A percentile compares a stretch with the other conserved stretches of the same genome.
Evolutionary conservation across 2,329 filamentous ascomycete genomes (phyloP).

Genomic region (Alternaria atra): DNA sequence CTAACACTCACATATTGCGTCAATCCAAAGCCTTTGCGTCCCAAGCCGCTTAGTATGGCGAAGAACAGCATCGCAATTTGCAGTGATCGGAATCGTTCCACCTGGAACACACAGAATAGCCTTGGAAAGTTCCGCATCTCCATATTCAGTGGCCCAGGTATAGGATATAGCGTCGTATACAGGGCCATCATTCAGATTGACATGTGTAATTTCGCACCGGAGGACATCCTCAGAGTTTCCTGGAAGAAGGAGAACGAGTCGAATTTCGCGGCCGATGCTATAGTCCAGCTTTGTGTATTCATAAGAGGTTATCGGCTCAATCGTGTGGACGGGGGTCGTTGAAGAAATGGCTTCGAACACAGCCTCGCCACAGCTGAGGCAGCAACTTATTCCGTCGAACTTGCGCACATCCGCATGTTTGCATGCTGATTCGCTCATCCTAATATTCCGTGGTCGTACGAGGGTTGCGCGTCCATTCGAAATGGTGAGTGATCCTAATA

Average conservation of each 20-base stretch:
- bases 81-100: constrained; percentile 15
- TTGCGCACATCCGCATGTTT: constrained; percentile 21
- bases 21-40: constrained; percentile 24
- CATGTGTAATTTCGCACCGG: constrained; percentile 14
- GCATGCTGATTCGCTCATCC: constrained; percentile 4
- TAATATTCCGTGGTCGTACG: neutral
- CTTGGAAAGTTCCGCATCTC: constrained; percentile 1
- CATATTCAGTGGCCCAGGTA: constrained; percentile 17
- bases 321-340: neutral
- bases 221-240: neutral
- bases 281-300: constrained; percentile 17
- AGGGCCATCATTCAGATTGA: constrained; percentile 14
- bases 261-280: constrained; percentile 12
- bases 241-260: constrained; percentile 5
- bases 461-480: no score
- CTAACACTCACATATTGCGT: constrained; percentile 20
- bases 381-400: constrained; percentile 24
- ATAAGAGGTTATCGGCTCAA: neutral
- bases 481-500: neutral
- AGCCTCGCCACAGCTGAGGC: constrained; percentile 22
- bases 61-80: constrained; percentile 21
- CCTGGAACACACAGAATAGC: neutral
- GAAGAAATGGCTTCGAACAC: constrained; percentile 7
- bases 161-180: constrained; percentile 26
- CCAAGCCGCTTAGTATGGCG: constrained; percentile 10